Evolutionary conservation across 2,329 filamentous ascomycete genomes (phyloP).

Genomic region (Neodidymelliopsis sp.): DNA sequence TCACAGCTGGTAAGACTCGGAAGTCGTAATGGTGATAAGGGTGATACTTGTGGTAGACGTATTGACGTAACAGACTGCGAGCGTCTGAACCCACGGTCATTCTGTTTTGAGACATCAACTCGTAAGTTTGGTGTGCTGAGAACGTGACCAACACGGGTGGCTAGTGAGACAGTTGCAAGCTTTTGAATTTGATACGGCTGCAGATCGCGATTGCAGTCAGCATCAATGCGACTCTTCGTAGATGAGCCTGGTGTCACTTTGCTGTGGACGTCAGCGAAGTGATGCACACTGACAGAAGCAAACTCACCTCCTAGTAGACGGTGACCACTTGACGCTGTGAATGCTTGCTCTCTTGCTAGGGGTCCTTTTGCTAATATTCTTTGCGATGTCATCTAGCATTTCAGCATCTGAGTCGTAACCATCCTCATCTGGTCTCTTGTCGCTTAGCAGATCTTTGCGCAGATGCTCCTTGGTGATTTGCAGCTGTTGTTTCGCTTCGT

Average conservation of each 20-base stretch:
- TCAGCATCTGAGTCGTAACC: conserved; percentile 51
- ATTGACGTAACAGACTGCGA: conserved; percentile 45
- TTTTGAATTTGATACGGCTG: conserved; percentile 36
- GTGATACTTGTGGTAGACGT: conserved; percentile 24
- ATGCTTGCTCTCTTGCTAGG: conserved; percentile 45
- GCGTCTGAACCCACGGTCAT: conserved; percentile 32
- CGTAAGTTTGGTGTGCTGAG: conserved; percentile 44
- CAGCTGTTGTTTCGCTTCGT: conserved; percentile 32
- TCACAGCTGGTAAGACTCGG: conserved; percentile 39
- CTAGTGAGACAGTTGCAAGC: conserved; percentile 22
- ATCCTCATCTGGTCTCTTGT: conserved; percentile 42
- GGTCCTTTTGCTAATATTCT: conserved; percentile 38
- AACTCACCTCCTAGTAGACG: conserved; percentile 38
- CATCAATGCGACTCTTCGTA: conserved; percentile 22
- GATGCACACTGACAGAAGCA: not conserved
- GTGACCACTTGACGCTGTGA: conserved; percentile 46
- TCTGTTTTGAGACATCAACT: conserved; percentile 18
- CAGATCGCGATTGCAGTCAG: conserved; percentile 15
- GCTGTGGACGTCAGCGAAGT: conserved; percentile 26
- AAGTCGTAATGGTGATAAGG: conserved; percentile 35
- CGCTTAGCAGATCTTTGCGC: conserved; percentile 42
- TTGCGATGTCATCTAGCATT: conserved; percentile 43
- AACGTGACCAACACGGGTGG: conserved; percentile 31
- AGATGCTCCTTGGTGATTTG: conserved; percentile 42
- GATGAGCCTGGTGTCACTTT: conserved; percentile 39